These are phyloP conservation scores for Phylloporus arenicola DNA, from an alignment of 768 basidiomycete species.

Conservation along the genomic window DNA sequence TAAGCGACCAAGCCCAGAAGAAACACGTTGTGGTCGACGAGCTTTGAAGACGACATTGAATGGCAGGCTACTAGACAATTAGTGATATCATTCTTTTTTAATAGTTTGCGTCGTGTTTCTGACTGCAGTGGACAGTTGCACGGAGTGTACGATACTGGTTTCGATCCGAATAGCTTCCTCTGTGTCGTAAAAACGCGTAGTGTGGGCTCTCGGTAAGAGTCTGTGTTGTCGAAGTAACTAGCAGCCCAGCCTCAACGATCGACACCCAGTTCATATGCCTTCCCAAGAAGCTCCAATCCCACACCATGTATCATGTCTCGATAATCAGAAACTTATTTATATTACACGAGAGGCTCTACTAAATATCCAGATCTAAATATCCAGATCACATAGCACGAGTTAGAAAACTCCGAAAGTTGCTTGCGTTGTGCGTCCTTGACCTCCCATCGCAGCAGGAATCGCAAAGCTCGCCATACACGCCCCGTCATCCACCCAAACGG, in stretches of 20 bases:
- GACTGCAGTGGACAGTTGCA: background rate
- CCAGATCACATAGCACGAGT: background rate
- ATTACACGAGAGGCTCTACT: background rate
- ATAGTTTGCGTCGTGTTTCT: background rate
- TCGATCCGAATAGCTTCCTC: too few species aligned
- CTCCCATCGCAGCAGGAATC: background rate
- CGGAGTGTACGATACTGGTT: background rate
- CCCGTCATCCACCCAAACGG: conserved; percentile 15
- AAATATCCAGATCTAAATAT: background rate
- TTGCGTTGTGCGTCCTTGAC: background rate
- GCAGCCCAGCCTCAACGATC: too few species aligned
- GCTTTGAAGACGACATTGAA: conserved; percentile 7
- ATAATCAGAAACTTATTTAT: background rate
- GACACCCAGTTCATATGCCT: too few species aligned
- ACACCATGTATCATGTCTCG: background rate
- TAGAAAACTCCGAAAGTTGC: background rate
- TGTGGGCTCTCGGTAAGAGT: too few species aligned
- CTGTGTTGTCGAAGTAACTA: too few species aligned
- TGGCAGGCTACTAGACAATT: background rate
- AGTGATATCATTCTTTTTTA: background rate
- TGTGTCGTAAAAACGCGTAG: too few species aligned
- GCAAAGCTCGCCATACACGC: conserved; percentile 4
- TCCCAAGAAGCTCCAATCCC: background rate
- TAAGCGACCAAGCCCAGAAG: background rate
- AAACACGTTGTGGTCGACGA: conserved; percentile 7